Evolutionary conservation across 176 grass and related monocot genomes (phyloP), one percentile per base, ranked within the genome.

Genomic region (Oryza brachyantha): DNA sequence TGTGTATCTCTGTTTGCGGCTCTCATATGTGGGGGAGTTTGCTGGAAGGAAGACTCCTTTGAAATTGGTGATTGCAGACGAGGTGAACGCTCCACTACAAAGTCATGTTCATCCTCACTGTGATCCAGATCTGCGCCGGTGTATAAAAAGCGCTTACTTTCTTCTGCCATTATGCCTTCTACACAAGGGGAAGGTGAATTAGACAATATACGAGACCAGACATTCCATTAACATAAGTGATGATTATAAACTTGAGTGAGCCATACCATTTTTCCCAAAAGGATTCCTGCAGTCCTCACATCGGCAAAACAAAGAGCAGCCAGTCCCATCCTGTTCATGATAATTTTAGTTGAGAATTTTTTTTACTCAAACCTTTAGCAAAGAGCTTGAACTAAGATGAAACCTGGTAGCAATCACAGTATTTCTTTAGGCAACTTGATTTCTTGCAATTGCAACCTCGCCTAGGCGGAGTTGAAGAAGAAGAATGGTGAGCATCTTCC

Each of bases 381-480:
- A 63, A 76, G 67, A 34, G 14, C 16, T 71, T 54, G 31, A 80
- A 10, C 29, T 41, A 81, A 68, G 76, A 87, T 66, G n/a, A 64
- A 75, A 91, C 89, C 89, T 91, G 89, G 65, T 91, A 91, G 62
- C 89, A 91, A 64, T 91, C 89, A 50, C 89, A 91, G 32, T 91
- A 91, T 85, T 91, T 91, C 82, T 91, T 91, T 50, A 88, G 78
- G 78, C 89, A 91, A 82, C 82, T 91, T 70, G 89, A 91, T 75
- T 91, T 91, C 85, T 91, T 91, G 89, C 89, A 91, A 58, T 82
- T 91, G 74, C 89, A 91, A 65, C 89, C 82, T 75, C 74, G 69
- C 71, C 46, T 91, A 65, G 79, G 89, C 0, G 81, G 89, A 74
- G 85, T 84, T 38, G 85, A 91, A 60, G 89, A 87, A 70, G 89